Evolutionary conservation across 2,329 filamentous ascomycete species (phyloP).

Genomic region (Fusarium sp.): DNA sequence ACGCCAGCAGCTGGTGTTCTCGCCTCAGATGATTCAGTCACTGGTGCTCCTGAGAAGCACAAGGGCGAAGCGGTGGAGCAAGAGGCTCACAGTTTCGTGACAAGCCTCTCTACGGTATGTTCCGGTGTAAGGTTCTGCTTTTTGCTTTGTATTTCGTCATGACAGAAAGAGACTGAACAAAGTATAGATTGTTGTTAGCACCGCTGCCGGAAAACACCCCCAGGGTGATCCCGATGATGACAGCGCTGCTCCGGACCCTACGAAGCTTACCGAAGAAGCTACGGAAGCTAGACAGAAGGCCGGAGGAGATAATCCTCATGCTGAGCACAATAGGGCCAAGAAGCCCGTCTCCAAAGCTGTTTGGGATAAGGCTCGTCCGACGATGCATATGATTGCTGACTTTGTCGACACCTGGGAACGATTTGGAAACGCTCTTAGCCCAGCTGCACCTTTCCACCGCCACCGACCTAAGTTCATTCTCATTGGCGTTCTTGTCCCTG

Average conservation of each 20-base stretch:
- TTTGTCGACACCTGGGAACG: constrained; percentile 64
- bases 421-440: constrained; percentile 69
- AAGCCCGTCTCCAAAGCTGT: constrained; percentile 81
- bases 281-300: constrained; percentile 58
- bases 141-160: neutral
- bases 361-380: constrained; percentile 79
- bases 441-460: constrained; percentile 71
- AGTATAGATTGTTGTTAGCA: constrained; percentile 73
- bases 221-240: constrained; percentile 70
- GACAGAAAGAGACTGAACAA: constrained; percentile 1
- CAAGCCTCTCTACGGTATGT: constrained; percentile 67
- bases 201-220: constrained; percentile 81
- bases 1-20: constrained; percentile 82
- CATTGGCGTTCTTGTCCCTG: constrained; percentile 63
- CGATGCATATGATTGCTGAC: constrained; percentile 71
- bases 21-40: constrained; percentile 80
- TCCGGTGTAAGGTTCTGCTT: constrained; percentile 47
- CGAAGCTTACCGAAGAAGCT: constrained; percentile 54
- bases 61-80: constrained; percentile 87
- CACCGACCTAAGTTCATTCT: constrained; percentile 66
- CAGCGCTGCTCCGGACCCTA: constrained; percentile 65
- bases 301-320: constrained; percentile 59
- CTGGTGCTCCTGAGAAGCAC: constrained; percentile 84
- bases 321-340: constrained; percentile 77
- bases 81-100: constrained; percentile 85